Evolutionary conservation across 1,284 basidiomycete species (phyloP), one percentile per base, ranked within the genome.

Genomic region (Pyrrhoderma noxium): DNA sequence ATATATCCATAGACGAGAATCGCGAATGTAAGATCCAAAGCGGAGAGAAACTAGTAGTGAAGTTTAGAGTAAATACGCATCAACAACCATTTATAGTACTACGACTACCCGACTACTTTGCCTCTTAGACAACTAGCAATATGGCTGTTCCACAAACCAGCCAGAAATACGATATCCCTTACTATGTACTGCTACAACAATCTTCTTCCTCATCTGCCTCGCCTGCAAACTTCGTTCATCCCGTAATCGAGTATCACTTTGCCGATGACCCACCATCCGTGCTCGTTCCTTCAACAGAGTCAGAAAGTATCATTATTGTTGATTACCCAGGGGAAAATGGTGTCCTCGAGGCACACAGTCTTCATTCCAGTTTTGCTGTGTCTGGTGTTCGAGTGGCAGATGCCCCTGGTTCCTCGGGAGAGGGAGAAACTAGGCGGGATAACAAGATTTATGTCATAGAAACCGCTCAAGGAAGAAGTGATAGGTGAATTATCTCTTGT

Each of bases 181-280:
- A 74, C 65, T 85, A 85, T 59, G 62, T 85, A 43, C 71, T 86
- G 48, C 67, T 82, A 51, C 75, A 81, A 4, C 77, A 80, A 54
- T 71, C 74, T 8, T 37, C 40, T 8, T n/a, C 49, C 52, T 45
- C 72, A 56, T 55, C 53, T 53, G 58, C 66, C 50, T 60, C 69
- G 9, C 65, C 65, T 22, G 70, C 73, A 1, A 73, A 66, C 23
- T 74, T 89, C 53, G 67, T 73, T n/a, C 87, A 90, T 61, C 83
- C 85, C 4, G 65, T 70, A 46, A 79, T 90, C n/a, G 82, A 89
- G 59, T 89, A 89, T 62, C 82, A 85, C 59, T 90, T 87, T 62
- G 76, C 79, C 21, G 86, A 90, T 59, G 87, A 90, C 61, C 72
- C 80, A 0, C 80, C 85, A 1, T 65, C 76, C 19, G 65, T 75